Base-by-base conservation (phyloP, 352 stramenopile genomes). In the Globisporangium sylvaticum region DNA sequence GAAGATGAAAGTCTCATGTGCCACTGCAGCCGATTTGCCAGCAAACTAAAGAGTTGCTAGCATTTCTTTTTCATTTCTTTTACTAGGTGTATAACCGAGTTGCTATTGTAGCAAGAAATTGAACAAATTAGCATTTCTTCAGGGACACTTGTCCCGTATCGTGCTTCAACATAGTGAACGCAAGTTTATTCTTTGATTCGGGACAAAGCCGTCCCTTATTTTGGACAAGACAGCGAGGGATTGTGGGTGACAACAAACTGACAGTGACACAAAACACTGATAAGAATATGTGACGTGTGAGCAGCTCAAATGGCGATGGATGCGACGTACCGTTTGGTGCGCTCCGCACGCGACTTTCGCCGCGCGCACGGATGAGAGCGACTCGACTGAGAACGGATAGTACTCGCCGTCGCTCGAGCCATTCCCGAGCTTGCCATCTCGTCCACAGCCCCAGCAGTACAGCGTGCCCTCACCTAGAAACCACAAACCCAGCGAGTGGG, bases 351-450 rank as follows among this genome's bases (percentile, higher is more conserved):
- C 71, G 44, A 80, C 79, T 15, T 70, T 75, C 61, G 81, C 74
- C 5, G 87, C 80, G 18, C 83, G 83, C 32, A 91, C 83, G 0
- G 81, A 87, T 24, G 72, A 53, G 39, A 93, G 70, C 24, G 84
- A 78, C 9, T 81, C 73, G n/a, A 93, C 73, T 4, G 70, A 64
- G 24, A 83, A 66, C 4, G 83, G 84, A 6, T 67, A 65, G 34
- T 77, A 60, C 72, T 93, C 84, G 46, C 90, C 83, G 1, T 91
- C 73, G 24, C 76, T 73, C 10, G 70, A 76, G 15, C 80, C 79
- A 15, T 88, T 90, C 27, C 87, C 87, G 7, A 94, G 78, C 59
- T 90, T 90, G 39, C 87, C 85, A 42, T 91, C 64, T 18, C 77
- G 74, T 0, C 83, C 85, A 37, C 73, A 79, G 42, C 86, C 86